Evolutionary conservation across 1,284 basidiomycete genomes (phyloP), one percentile per base, ranked within the genome.

Genomic region (Sporisorium reilianum): DNA sequence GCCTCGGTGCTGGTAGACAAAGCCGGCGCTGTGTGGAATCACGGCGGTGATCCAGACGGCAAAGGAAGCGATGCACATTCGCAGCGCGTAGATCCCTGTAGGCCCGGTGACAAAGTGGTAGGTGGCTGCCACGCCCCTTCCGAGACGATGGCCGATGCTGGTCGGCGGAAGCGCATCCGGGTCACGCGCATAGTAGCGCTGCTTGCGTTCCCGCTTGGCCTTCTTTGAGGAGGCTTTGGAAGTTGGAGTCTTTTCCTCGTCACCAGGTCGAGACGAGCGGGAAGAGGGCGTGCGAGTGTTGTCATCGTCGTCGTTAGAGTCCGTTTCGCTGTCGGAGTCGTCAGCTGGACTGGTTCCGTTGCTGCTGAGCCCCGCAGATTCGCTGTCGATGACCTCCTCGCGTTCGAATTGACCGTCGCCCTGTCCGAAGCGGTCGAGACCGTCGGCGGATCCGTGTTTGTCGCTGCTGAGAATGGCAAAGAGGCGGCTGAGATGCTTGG

Each of bases 101-200:
- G 91, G 50, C 11, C 62, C 64, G 30, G 54, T 52, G 30, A 73
- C 48, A 45, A 66, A 68, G 42, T 61, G 40, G 38, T 73, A 65
- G 7, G 60, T 66, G 5, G 56, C 60, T 7, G 79, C 64, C 0
- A 79, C 18, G 12, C 55, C 53, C 14, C 70, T 55, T 18, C 87
- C 75, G 8, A 84, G 23, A 18, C 53, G 46, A 38, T 81, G 67
- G 3, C 60, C 8, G n/a, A 56, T 16, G 22, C 46, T 73, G 3
- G 61, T 82, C 0, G 91, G 91, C 3, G 91, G 90, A 0, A 93
- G 81, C 0, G 90, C 91, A 79, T 93, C 92, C 0, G 92, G 92
- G 83, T 93, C 90, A 40, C 92, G 87, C 2, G 88, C 85, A 20
- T 73, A 69, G 40, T 59, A 58, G 41, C 26, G 48, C 26, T 48